Conservation (phyloP, 176 grass and related monocot genomes). For the Triticum dicoccoides region DNA sequence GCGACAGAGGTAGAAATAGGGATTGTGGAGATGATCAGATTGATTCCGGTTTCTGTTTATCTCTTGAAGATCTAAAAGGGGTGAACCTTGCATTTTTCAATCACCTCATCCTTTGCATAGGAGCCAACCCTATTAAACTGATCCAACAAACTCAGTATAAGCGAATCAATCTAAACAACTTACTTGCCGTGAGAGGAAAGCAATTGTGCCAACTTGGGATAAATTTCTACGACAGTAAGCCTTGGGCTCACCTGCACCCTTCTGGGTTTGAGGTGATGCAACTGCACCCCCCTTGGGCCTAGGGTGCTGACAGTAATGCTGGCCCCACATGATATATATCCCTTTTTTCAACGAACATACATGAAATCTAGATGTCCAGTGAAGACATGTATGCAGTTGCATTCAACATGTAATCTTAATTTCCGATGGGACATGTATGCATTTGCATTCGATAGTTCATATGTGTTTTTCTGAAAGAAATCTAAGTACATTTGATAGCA, state of each 20-base stretch:
- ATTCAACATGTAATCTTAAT: neutral
- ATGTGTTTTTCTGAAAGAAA: neutral
- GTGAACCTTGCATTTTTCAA: neutral
- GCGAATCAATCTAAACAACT: neutral
- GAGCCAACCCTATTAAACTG: too few species aligned
- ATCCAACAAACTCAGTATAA: neutral
- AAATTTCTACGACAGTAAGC: neutral
- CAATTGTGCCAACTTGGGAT: neutral
- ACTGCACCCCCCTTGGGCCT: neutral
- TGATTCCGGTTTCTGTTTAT: neutral
- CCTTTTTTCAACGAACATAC: neutral
- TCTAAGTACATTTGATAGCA: neutral
- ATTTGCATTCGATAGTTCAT: neutral
- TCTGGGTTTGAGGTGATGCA: too few species aligned
- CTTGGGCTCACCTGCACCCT: neutral
- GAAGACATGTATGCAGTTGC: neutral
- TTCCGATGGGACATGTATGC: neutral
- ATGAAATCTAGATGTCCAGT: neutral
- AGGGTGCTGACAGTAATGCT: neutral
- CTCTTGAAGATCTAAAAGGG: neutral
- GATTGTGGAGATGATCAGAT: neutral
- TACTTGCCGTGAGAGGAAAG: neutral
- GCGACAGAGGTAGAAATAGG: neutral
- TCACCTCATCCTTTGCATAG: neutral
- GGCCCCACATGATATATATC: neutral